phyloP scores from a whole-genome alignment of 169 alveolate genomes.

The Theileria parva region DNA sequence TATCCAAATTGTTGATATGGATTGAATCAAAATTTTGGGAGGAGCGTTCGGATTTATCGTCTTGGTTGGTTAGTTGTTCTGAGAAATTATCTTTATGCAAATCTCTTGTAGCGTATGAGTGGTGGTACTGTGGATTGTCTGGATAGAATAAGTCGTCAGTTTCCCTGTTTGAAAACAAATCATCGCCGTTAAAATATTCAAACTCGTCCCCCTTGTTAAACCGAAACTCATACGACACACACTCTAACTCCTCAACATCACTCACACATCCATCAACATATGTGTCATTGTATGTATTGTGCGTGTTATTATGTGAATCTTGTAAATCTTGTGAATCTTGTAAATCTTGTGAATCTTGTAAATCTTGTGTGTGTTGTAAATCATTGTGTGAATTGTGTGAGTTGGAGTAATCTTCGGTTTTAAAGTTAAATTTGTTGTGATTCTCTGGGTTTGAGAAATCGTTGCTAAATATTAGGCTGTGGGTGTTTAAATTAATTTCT shows the following conservation, averaged over 20 bases:
- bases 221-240: not conserved
- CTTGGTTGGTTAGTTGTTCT: not conserved
- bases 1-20: too few relatives aligned
- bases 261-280: not conserved
- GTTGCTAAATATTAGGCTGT: too few relatives aligned
- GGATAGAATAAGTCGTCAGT: not conserved
- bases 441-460: not conserved
- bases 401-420: not conserved
- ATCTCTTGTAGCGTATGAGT: too few relatives aligned
- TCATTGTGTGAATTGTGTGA: not conserved
- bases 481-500: not conserved
- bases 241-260: not conserved
- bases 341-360: too few relatives aligned
- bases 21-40: not conserved
- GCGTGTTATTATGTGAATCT: too few relatives aligned
- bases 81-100: not conserved
- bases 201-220: not conserved
- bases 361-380: too few relatives aligned
- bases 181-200: not conserved
- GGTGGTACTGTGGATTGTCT: not conserved
- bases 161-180: not conserved
- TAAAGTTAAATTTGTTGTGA: not conserved
- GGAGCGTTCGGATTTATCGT: not conserved
- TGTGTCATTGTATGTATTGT: too few relatives aligned
- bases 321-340: too few relatives aligned